Evolutionary conservation across 1,139 yeast species (phyloP), one percentile per base, ranked within the genome.

Genomic region (Suhomyces guaymorum): DNA sequence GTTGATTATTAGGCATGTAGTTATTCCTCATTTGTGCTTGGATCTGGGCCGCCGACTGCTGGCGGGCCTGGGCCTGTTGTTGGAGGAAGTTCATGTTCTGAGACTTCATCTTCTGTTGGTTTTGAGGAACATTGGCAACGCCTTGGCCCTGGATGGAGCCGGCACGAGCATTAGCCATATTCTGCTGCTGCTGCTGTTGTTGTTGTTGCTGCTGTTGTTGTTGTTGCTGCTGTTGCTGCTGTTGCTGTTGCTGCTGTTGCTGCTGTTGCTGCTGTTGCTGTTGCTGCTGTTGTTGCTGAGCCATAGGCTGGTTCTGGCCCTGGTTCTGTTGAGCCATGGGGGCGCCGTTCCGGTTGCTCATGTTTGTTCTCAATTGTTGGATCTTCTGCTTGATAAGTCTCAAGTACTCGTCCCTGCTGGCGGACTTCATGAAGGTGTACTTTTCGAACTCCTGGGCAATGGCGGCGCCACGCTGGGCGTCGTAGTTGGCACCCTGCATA

Each of bases 21-120:
- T 18, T 34, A 15, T 33, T 37, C n/a, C 59, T 41, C 49, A 58
- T 50, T 38, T 56, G 61, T n/a, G 63, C 61, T 33, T 59, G 66
- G 33, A 59, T 55, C 36, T 59, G 65, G 6, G 63, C 64, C n/a
- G 62, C 64, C 2, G 60, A 48, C 37, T 70, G 76, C 41, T 68
- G 78, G 47, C 76, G 61, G 1, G 72, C 74, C 47, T 70, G 77
- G 4, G 75, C 72, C 47, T 73, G 78, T 43, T 73, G 78, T 38
- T 72, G 75, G 42, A 73, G 52, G 46, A 72, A 61, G 38, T 51
- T 55, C 44, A 50, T 42, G 33, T 41, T 49, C 31, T 48, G 54
- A 12, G 51, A 39, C 41, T 44, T 44, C 42, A 60, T 50, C 38
- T 66, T 70, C 32, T 37, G 37, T 19, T 33, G 37, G 13, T 28